Percentiles rank a stretch among this genome's conserved stretches.
These are phyloP conservation scores for Sherardia arvensis DNA, from an alignment of 257 asterid genomes.

Conservation along the genomic window DNA sequence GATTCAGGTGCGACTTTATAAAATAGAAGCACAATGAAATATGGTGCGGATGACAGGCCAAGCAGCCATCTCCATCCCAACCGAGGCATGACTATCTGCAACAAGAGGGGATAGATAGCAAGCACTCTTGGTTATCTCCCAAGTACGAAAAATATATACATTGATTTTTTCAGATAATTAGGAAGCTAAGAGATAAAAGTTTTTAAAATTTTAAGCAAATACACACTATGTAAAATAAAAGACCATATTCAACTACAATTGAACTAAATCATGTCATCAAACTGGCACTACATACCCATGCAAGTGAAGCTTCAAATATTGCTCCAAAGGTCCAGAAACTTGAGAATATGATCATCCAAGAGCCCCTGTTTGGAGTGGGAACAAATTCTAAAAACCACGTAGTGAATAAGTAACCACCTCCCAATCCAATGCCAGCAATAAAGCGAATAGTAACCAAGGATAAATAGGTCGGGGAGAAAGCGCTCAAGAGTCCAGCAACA, in stretches of 20 bases:
- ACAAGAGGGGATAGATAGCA: not conserved
- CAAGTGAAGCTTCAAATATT: constrained; percentile 63
- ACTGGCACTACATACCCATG: constrained; percentile 48
- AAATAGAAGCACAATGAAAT: constrained; percentile 21
- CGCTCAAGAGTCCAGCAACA: constrained; percentile 57
- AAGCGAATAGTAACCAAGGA: constrained; percentile 25
- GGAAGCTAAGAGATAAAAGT: too few species aligned
- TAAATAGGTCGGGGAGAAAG: constrained; percentile 49
- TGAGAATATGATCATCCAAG: constrained; percentile 68
- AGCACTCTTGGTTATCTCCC: not conserved
- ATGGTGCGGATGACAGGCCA: constrained; percentile 20
- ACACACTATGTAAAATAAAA: too few species aligned
- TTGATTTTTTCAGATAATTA: too few species aligned
- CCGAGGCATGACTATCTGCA: constrained; percentile 35
- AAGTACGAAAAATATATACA: not conserved
- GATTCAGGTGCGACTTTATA: constrained; percentile 24
- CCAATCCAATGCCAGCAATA: constrained; percentile 66
- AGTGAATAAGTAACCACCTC: constrained; percentile 64
- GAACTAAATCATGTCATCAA: not conserved
- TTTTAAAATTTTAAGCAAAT: too few species aligned
- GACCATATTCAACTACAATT: not conserved
- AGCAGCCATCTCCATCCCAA: constrained; percentile 46
- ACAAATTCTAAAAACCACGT: constrained; percentile 77
- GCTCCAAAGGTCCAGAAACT: constrained; percentile 74
- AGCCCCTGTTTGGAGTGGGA: constrained; percentile 68